Base-by-base conservation (phyloP, 192 early-diverging fungal genomes). In the Backusella australiensis region DNA sequence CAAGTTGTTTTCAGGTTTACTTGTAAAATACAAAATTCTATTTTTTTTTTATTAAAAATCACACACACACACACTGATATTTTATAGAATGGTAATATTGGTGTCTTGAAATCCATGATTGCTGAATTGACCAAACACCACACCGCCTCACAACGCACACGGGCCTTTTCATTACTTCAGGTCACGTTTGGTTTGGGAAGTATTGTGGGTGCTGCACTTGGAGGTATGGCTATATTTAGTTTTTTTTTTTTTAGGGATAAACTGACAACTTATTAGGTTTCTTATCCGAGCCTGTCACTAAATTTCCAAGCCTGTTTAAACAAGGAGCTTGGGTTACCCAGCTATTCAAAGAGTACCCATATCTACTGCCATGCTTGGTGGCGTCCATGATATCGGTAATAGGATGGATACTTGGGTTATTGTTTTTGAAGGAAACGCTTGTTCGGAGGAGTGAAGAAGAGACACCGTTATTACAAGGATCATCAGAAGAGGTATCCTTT, bases 81-180 rank as follows among this genome's bases (percentile, higher is more conserved):
- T 65, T 39, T 29, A 29, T 78, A 87, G 76, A 91, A 90, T 67
- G 92, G 87, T 0, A 91, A 88, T 69, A 78, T 88, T 17, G 88
- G 92, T 9, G 91, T 94, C 9, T 83, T 90, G 36, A 95, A 93
- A 70, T 44, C 89, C 19, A 85, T 92, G 26, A 76, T 95, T 52
- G 91, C 89, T 15, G 95, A 96, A 83, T 84, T 96, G 34, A 89
- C 93, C 17, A 89, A 93, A 72, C 81, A 88, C 8, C 86, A 86
- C 8, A 92, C 93, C 66, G 85, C 88, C 39, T 77, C 86, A 2
- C 77, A 88, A 8, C 69, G 77, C 32, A 74, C 81, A 6, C 69
- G 69, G 23, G 92, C 90, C 42, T 95, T 95, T 82, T 82, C 88
- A 11, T 23, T 94, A 26, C 81, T 93, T 68, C 92, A 89, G 59